These are phyloP conservation scores for Mortierella sp. DNA, from an alignment of 371 early-diverging fungal genomes.

Conservation along the genomic window DNA sequence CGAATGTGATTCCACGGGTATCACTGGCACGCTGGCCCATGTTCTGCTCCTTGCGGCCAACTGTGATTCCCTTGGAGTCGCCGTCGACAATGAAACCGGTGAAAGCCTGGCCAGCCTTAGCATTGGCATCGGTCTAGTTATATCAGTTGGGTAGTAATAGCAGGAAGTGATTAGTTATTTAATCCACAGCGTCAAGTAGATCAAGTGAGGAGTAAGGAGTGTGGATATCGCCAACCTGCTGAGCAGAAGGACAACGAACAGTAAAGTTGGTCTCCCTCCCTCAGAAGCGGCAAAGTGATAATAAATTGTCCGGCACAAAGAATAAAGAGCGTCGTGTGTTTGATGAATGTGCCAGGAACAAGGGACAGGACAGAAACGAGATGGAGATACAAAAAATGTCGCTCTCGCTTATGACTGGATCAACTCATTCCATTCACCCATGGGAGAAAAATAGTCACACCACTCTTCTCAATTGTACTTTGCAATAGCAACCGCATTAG, in stretches of 20 bases:
- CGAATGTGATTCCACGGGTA: slow-evolving; percentile 96
- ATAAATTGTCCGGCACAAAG: slow-evolving; percentile 16
- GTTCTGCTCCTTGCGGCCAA: slow-evolving; percentile 97
- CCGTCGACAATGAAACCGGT: slow-evolving; percentile 98
- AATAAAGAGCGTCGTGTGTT: neutral
- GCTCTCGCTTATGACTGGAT: slow-evolving; percentile 55
- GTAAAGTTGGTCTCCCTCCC: neutral
- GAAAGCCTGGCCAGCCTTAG: slow-evolving; percentile 90
- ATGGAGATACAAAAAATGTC: slow-evolving; percentile 9
- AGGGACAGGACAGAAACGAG: neutral
- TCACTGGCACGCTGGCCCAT: slow-evolving; percentile 97
- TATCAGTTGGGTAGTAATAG: neutral
- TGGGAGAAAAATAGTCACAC: slow-evolving; percentile 14
- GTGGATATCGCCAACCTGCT: neutral
- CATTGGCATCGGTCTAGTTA: slow-evolving; percentile 77
- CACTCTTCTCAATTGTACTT: slow-evolving; percentile 6
- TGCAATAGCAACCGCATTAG: neutral
- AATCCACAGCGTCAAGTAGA: neutral
- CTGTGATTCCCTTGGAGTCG: slow-evolving; percentile 88
- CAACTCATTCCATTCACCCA: neutral
- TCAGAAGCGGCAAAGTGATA: slow-evolving; percentile 10
- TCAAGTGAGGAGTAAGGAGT: neutral
- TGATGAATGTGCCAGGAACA: neutral
- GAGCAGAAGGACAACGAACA: neutral
- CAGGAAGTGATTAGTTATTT: neutral